These are phyloP conservation scores for Allium fistulosum DNA, from an alignment of 106 monocot species.

Conservation along the genomic window DNA sequence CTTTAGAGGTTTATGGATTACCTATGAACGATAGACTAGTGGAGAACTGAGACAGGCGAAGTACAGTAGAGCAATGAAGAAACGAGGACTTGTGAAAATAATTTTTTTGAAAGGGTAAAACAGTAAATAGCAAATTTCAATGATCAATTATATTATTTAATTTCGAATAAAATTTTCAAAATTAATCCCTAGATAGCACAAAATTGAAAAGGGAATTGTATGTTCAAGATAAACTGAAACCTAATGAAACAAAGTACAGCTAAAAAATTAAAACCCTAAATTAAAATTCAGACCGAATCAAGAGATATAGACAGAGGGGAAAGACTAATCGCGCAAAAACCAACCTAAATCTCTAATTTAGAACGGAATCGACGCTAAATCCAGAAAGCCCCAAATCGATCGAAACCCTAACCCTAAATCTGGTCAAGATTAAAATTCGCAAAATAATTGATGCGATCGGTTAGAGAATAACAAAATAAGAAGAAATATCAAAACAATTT, in stretches of 20 bases:
- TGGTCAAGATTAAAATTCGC: no score
- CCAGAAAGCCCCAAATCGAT: no score
- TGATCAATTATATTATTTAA: neutral
- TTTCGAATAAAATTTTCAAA: neutral
- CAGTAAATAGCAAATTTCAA: no score
- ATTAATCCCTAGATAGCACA: neutral
- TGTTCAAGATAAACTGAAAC: neutral
- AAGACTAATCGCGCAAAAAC: no score
- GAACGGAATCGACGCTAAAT: no score
- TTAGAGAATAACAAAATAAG: no score
- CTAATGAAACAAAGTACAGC: neutral
- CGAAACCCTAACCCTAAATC: no score
- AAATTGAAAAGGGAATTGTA: neutral
- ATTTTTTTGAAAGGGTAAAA: neutral
- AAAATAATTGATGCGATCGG: no score
- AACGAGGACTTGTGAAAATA: neutral
- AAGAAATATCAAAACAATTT: no score
- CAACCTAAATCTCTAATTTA: no score
- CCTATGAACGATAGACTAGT: neutral
- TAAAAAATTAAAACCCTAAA: neutral
- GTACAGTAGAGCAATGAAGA: neutral
- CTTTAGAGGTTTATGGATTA: neutral
- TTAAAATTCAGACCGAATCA: no score
- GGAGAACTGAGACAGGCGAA: neutral
- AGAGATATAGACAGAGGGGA: no score